These are phyloP conservation scores for Aspergillus neotritici DNA, from an alignment of 2,329 filamentous ascomycete genomes.

Conservation along the genomic window DNA sequence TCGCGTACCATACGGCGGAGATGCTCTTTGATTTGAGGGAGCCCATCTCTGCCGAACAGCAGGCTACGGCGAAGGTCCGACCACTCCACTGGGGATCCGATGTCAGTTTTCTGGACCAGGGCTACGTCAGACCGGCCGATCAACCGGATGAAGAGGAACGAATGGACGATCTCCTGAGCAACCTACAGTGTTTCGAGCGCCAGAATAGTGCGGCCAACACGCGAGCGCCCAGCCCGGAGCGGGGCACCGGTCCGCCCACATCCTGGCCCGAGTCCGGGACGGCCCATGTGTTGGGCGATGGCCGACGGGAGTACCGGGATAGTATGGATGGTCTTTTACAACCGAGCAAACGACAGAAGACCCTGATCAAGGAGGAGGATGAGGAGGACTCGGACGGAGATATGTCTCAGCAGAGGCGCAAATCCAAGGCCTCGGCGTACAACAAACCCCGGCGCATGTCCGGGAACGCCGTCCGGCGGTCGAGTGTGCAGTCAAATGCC, in stretches of 20 bases:
- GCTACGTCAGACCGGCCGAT: conserved; percentile 54
- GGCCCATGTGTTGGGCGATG: conserved; percentile 5
- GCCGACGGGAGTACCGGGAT: conserved; percentile 13
- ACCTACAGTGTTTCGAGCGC: conserved; percentile 54
- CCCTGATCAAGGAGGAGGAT: conserved; percentile 38
- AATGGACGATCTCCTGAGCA: conserved; percentile 51
- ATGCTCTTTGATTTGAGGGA: conserved; percentile 36
- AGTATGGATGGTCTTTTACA: conserved; percentile 21
- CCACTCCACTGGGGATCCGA: conserved; percentile 64
- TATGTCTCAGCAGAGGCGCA: conserved; percentile 34
- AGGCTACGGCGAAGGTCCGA: conserved; percentile 36
- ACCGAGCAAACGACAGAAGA: conserved; percentile 30
- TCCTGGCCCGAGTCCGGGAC: conserved; percentile 14
- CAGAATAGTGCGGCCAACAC: conserved; percentile 57
- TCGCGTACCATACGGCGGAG: conserved; percentile 33
- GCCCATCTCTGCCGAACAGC: conserved; percentile 30
- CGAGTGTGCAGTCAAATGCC: conserved; percentile 22
- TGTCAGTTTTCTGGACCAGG: conserved; percentile 55
- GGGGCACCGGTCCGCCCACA: conserved; percentile 13
- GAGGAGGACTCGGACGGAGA: conserved; percentile 33
- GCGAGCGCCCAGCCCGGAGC: conserved; percentile 52
- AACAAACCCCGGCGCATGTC: conserved; percentile 30
- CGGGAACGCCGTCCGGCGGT: conserved; percentile 34
- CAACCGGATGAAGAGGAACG: conserved; percentile 56
- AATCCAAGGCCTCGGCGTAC: conserved; percentile 42